Conservation (phyloP, 345 rosid species). For the Euphorbia tirucalli region DNA sequence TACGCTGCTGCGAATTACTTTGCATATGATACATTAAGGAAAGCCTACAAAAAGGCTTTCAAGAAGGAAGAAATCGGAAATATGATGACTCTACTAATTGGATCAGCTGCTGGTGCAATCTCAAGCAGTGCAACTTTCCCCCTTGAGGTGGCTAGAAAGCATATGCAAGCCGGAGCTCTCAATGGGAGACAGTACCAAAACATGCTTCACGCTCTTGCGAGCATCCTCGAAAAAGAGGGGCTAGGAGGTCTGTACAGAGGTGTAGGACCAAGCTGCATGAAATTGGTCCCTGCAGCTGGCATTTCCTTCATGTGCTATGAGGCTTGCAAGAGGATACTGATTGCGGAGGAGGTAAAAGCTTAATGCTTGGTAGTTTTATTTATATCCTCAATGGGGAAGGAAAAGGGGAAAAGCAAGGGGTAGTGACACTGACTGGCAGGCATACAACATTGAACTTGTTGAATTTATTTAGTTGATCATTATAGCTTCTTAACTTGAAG, state of each 20-base stretch:
- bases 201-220: constrained; percentile 26
- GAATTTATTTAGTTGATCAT: too few species aligned
- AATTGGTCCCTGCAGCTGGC: constrained; percentile 36
- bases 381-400: too few species aligned
- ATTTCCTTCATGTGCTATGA: constrained; percentile 48
- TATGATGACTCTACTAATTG: constrained; percentile 23
- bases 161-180: constrained; percentile 32
- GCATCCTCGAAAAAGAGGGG: constrained; percentile 25
- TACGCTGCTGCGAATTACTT: constrained; percentile 32
- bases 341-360: constrained; percentile 21
- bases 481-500: too few species aligned
- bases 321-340: constrained; percentile 35
- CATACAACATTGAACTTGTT: too few species aligned
- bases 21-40: constrained; percentile 24
- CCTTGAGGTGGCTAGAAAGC: constrained; percentile 30
- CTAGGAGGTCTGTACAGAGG: constrained; percentile 28
- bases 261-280: constrained; percentile 33
- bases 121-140: constrained; percentile 31
- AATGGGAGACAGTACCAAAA: constrained; percentile 25
- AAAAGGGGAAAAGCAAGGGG: too few species aligned
- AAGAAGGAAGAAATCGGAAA: constrained; percentile 23
- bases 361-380: neutral
- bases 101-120: constrained; percentile 32
- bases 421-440: too few species aligned
- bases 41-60: constrained; percentile 25